Base-by-base conservation (phyloP, 345 rosid genomes). In the Pugionium cornutum region DNA sequence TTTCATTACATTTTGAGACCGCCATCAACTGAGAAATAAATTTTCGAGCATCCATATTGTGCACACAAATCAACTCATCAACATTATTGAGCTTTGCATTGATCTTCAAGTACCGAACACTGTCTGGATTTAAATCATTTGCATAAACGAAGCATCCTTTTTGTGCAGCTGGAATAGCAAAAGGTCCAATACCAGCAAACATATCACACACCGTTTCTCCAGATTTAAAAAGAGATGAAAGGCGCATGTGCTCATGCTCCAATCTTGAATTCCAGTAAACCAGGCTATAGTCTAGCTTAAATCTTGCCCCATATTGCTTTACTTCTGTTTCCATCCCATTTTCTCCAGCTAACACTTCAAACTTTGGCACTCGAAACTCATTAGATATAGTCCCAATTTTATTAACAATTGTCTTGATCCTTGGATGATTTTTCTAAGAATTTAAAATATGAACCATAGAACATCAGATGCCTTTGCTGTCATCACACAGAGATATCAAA, bases 101-200 rank as follows among this genome's bases (percentile, higher is more conserved):
- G 66, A 86, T 86, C 84, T 79, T 84, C 83, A 92, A 76, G 73
- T 86, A 89, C 42, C 58, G 87, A 59, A 81, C 67, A 66, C 98
- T 92, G 54, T 83, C 90, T 11, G 94, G 94, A 61, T 92, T 89
- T 57, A 89, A 68, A 77, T 92, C 98, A 75, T 92, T 88, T 72
- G 98, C 96, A 82, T 83, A 80, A 60, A 92, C 94, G 6, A 82
- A 58, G 76, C 98, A 92, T 50, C 98, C 97, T 74, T 82, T 89
- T 41, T 83, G 96, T 41, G 94, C 96, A 39, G 97, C 97, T 53
- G 97, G 96, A 76, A 92, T 83, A 47, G 96, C 92, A 76, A 89
- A 92, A 56, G 98, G 98, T 48, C 97, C 98, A 73, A 92, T 83
- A 44, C 97, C 98, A 70, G 98, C 84, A 83, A 89, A 89, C 97